phyloP scores from a whole-genome alignment of 2,329 filamentous ascomycete genomes.

The Ampelomyces quisqualis region DNA sequence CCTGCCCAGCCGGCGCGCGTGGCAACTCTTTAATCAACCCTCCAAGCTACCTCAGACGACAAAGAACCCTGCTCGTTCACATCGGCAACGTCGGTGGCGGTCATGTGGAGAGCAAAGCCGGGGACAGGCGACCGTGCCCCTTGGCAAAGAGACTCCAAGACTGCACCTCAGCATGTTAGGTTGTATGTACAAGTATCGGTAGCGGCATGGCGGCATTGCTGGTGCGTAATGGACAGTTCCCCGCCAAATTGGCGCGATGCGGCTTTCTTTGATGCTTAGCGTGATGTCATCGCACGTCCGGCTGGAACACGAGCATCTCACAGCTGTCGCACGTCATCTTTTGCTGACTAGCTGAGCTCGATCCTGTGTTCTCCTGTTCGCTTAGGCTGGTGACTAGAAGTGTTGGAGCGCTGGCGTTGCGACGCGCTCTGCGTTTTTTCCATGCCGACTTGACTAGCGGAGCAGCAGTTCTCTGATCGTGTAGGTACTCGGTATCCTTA shows the following conservation, averaged over 20 bases:
- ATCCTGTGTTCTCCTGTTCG: too few species aligned
- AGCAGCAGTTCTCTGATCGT: too few species aligned
- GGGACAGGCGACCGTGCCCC: background rate
- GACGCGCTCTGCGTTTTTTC: too few species aligned
- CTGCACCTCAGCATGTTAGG: conserved; percentile 1
- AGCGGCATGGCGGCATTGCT: conserved; percentile 1
- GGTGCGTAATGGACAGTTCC: conserved; percentile 14
- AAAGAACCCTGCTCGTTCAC: conserved; percentile 18
- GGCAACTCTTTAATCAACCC: conserved; percentile 8
- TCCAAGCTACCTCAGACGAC: conserved; percentile 2
- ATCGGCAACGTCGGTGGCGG: conserved; percentile 24
- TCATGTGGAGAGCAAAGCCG: conserved; percentile 1
- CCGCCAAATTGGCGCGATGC: conserved; percentile 18
- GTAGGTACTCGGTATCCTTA: too few species aligned
- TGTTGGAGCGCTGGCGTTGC: too few species aligned
- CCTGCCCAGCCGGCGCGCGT: background rate
- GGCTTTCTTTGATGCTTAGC: conserved; percentile 12
- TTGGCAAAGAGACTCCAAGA: conserved; percentile 1
- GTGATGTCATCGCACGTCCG: conserved; percentile 23
- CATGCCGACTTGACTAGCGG: too few species aligned
- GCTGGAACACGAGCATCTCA: conserved; percentile 8
- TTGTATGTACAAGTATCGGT: background rate
- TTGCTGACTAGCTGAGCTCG: too few species aligned
- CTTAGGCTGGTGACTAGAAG: too few species aligned
- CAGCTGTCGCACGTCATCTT: too few species aligned